Base-by-base conservation (phyloP, 208 protist genomes). In the Eutreptiella sp. region DNA sequence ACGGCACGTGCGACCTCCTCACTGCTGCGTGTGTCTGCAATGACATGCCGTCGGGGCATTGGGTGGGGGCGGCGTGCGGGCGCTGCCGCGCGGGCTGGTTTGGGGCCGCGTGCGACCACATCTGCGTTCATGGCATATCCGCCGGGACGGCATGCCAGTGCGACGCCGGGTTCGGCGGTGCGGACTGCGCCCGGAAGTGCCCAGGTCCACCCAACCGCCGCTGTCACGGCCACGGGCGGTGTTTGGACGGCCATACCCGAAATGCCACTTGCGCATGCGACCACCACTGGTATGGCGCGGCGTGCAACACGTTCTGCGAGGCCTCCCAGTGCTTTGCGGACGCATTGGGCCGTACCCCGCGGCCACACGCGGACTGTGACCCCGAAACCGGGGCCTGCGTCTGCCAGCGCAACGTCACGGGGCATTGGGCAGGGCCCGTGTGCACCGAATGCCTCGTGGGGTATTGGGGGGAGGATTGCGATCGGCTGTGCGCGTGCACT, bases 331-430 rank as follows among this genome's bases (percentile, higher is more conserved):
- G 50, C 24, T 45, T 7, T 38, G 50, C 34, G 53, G 24, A 31
- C 19, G 43, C 43, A 5, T 28, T n/a, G 43, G 43, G 16, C 16
- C 5, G 19, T 60, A 11, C 11, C 23, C 43, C 16, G 26, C 43
- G 16, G 43, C 24, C 28, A 46, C 4, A 60, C 19, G 5, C 58
- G 7, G n/a, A 61, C 19, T 64, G 58, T 33, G 63, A 64, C 24
- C 9, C 34, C 19, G 21, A 14, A 14, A 64, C 58, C 28, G 58
- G 58, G 5, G 53, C 11, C n/a, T 64, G 58, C 29, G 58, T 63
- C 14, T 64, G 58, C 34, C 7, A 24, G 28, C 5, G 5, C 9
- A 24, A 48, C 43, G 26, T 23, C 16, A n/a, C 9, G 16, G 43
- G 43, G 43, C 50, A 62, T 7, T 64, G 58, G 58, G 7, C 23